These are phyloP conservation scores for Rutstroemia sp. DNA, from an alignment of 2,329 filamentous ascomycete species.

Conservation along the genomic window DNA sequence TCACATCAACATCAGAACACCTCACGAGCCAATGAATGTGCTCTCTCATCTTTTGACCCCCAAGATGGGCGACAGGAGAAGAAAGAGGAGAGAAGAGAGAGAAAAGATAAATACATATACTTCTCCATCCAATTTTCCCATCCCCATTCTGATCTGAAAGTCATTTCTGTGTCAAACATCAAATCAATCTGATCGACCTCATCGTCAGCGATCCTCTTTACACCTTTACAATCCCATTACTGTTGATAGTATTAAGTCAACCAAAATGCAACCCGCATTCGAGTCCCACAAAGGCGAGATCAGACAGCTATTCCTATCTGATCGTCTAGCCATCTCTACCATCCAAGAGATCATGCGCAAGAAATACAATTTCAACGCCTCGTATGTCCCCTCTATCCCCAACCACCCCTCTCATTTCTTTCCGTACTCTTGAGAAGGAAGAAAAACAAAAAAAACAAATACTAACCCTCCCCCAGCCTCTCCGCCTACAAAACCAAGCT, in stretches of 20 bases:
- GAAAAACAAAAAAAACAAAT: background rate
- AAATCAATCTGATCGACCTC: no score
- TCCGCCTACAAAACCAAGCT: slow-evolving; percentile 9
- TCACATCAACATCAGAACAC: slow-evolving; percentile 2
- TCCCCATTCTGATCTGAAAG: no score
- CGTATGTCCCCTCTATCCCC: background rate
- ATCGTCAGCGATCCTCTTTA: background rate
- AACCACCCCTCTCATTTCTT: no score
- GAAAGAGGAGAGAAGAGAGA: background rate
- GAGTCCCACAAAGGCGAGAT: slow-evolving; percentile 5
- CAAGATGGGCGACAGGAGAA: no score
- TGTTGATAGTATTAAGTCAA: background rate
- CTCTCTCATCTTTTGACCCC: background rate
- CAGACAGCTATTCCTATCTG: slow-evolving; percentile 2
- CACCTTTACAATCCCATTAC: background rate
- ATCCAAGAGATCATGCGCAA: slow-evolving; percentile 10
- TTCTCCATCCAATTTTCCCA: background rate
- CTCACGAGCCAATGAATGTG: background rate
- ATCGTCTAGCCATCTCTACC: background rate
- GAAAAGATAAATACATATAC: slow-evolving; percentile 1
- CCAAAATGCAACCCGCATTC: slow-evolving; percentile 5
- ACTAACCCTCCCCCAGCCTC: background rate
- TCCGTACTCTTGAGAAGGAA: no score
- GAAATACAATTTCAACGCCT: slow-evolving; percentile 1
- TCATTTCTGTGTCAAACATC: no score